phyloP scores from a whole-genome alignment of 2,329 filamentous ascomycete genomes.

The Beauveria rudraprayagi region DNA sequence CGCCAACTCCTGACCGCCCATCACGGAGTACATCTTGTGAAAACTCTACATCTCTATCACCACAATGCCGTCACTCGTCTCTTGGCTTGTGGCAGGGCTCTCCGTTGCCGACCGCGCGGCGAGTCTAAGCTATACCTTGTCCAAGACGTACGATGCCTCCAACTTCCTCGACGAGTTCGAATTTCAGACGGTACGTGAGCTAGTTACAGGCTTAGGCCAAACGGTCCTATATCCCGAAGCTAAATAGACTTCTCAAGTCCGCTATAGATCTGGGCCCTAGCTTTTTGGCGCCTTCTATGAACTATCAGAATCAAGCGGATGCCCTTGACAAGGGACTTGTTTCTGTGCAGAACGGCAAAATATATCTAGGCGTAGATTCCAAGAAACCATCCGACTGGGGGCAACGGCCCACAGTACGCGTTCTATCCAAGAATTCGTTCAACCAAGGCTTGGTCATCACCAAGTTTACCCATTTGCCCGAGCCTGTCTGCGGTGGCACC shows the following conservation, averaged over 20 bases:
- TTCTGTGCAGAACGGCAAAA: slow-evolving; percentile 18
- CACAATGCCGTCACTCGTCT: background rate
- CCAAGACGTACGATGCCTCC: slow-evolving; percentile 15
- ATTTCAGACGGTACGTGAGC: slow-evolving; percentile 24
- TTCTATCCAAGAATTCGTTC: slow-evolving; percentile 53
- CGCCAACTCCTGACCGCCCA: too few species aligned
- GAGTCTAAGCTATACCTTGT: slow-evolving; percentile 13
- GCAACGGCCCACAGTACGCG: slow-evolving; percentile 55
- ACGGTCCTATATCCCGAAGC: background rate
- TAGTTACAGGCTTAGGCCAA: background rate
- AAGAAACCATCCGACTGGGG: too few species aligned
- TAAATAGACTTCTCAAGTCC: background rate
- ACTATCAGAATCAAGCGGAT: slow-evolving; percentile 30
- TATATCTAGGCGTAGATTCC: slow-evolving; percentile 27
- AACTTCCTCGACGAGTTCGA: slow-evolving; percentile 35
- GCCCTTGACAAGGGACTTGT: slow-evolving; percentile 25
- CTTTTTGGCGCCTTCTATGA: too few species aligned
- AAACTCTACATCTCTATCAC: background rate
- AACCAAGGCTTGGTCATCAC: slow-evolving; percentile 56
- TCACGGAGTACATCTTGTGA: background rate
- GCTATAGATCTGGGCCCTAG: too few species aligned
- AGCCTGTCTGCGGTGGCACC: slow-evolving; percentile 57
- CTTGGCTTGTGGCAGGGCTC: slow-evolving; percentile 2
- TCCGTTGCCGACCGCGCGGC: slow-evolving; percentile 9
- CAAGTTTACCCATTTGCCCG: slow-evolving; percentile 59